phyloP scores from a whole-genome alignment of 1,284 basidiomycete species.

The Trametes versicolor region DNA sequence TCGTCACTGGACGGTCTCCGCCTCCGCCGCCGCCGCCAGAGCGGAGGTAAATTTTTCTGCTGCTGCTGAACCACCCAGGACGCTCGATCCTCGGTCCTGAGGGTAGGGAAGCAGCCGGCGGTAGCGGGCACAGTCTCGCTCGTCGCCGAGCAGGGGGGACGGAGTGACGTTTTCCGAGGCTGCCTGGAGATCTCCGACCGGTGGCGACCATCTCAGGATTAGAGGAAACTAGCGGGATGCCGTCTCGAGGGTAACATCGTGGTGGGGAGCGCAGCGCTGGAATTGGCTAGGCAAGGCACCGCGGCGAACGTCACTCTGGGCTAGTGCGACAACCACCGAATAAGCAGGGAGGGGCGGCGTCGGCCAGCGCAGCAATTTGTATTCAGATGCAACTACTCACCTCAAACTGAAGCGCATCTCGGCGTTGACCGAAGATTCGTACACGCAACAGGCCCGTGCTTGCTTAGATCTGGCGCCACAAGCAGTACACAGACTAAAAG shows the following conservation, averaged over 20 bases:
- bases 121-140: conserved; percentile 6
- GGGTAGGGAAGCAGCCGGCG: conserved; percentile 4
- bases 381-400: no score
- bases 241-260: neutral
- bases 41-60: conserved; percentile 2
- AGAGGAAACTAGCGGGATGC: neutral
- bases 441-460: no score
- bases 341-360: neutral
- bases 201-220: neutral
- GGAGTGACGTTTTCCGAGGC: conserved; percentile 3
- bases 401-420: no score
- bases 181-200: conserved; percentile 7
- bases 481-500: no score
- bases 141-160: conserved; percentile 1
- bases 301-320: neutral
- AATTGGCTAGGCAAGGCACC: neutral
- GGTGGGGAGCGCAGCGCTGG: neutral
- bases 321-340: neutral
- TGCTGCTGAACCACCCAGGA: neutral
- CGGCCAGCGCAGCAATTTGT: neutral
- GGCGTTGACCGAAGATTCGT: no score
- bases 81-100: conserved; percentile 14
- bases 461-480: no score
- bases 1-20: neutral
- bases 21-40: neutral